Evolutionary conservation across 305 asterid species (phyloP).

Genomic region (Fraxinus sp.): DNA sequence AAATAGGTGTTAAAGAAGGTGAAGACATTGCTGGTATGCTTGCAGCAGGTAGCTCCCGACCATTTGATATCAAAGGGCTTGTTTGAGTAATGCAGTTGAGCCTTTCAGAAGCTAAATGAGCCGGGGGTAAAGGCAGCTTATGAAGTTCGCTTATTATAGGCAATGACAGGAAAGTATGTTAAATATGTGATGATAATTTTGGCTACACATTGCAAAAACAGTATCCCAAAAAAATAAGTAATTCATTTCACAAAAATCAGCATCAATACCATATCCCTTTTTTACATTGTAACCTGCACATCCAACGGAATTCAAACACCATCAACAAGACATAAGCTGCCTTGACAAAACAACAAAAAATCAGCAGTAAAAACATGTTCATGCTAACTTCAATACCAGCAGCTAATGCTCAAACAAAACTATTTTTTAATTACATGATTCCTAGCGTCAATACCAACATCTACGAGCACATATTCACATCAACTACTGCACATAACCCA

Average conservation of each 20-base stretch:
- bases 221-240: background rate
- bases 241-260: background rate
- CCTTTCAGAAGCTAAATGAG: conserved; percentile 47
- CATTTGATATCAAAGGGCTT: conserved; percentile 64
- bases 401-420: background rate
- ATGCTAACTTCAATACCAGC: background rate
- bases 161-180: conserved; percentile 50
- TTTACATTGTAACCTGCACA: background rate
- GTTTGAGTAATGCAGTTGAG: conserved; percentile 50
- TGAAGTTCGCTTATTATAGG: conserved; percentile 94
- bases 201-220: conserved; percentile 3
- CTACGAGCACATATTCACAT: background rate
- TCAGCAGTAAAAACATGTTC: background rate
- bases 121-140: conserved; percentile 93
- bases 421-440: background rate
- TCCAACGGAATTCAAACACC: background rate
- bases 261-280: background rate
- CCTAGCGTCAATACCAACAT: background rate
- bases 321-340: background rate
- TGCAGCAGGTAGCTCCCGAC: conserved; percentile 40
- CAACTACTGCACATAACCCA: background rate
- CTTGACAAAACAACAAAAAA: background rate
- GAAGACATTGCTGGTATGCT: background rate
- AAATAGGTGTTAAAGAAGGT: conserved; percentile 49
- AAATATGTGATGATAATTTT: conserved; percentile 43